These are phyloP conservation scores for Gaeumannomyces tritici DNA, from an alignment of 2,329 filamentous ascomycete species.

Conservation along the genomic window DNA sequence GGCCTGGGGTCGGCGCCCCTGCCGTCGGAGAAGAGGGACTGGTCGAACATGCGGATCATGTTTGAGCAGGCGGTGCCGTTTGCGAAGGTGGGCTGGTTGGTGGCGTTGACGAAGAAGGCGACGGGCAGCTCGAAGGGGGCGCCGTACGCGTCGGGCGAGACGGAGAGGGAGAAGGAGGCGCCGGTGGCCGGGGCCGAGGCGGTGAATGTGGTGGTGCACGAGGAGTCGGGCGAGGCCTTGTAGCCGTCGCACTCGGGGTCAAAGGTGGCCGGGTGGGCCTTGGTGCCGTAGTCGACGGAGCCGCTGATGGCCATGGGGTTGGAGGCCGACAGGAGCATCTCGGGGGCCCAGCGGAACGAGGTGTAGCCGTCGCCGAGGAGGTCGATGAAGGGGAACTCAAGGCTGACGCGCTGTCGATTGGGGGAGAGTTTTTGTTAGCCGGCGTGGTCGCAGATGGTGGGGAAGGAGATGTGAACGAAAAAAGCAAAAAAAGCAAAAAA, in stretches of 20 bases:
- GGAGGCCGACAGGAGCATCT: slow-evolving; percentile 33
- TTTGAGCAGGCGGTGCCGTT: slow-evolving; percentile 30
- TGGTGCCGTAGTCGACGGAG: slow-evolving; percentile 34
- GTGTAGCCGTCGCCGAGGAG: slow-evolving; percentile 37
- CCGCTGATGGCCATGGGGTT: slow-evolving; percentile 33
- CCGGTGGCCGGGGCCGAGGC: slow-evolving; percentile 22
- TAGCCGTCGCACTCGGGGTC: slow-evolving; percentile 41
- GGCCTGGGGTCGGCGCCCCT: slow-evolving; percentile 11
- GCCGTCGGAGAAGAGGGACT: slow-evolving; percentile 14
- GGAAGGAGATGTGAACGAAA: no score
- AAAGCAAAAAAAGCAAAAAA: no score
- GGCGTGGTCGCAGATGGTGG: no score
- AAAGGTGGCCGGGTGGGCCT: slow-evolving; percentile 29
- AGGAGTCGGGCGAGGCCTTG: slow-evolving; percentile 14
- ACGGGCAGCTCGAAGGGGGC: slow-evolving; percentile 16
- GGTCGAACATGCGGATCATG: slow-evolving; percentile 23
- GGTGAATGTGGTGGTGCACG: slow-evolving; percentile 7
- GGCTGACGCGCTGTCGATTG: slow-evolving; percentile 30
- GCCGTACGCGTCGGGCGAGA: slow-evolving; percentile 17
- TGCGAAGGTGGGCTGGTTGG: slow-evolving; percentile 47
- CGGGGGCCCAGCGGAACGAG: slow-evolving; percentile 39
- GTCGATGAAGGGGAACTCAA: slow-evolving; percentile 48
- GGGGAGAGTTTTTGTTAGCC: background rate
- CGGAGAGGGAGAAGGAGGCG: slow-evolving; percentile 24
- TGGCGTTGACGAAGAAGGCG: slow-evolving; percentile 36